Conservation (phyloP, 345 rosid species). For the Alliaria petiolata region DNA sequence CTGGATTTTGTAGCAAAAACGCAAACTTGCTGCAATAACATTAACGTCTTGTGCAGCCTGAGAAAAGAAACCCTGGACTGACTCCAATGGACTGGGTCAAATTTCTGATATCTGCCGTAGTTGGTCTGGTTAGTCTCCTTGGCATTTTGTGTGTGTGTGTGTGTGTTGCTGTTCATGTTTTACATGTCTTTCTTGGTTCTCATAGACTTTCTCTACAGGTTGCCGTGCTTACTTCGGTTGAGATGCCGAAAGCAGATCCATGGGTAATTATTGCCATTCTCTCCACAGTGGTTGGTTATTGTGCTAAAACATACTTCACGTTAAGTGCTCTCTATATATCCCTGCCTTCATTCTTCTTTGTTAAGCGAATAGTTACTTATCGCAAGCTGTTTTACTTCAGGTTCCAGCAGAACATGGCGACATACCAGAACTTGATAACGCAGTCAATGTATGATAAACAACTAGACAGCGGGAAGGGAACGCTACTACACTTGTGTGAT, state of each 20-base stretch:
- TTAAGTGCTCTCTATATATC: slow-evolving; percentile 37
- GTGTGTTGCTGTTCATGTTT: background rate
- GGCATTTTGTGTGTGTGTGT: background rate
- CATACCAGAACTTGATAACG: slow-evolving; percentile 86
- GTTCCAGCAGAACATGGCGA: slow-evolving; percentile 80
- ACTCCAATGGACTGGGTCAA: slow-evolving; percentile 99
- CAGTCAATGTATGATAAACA: slow-evolving; percentile 97
- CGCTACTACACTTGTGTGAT: slow-evolving; percentile 92
- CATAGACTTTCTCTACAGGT: slow-evolving; percentile 42
- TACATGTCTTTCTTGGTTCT: background rate
- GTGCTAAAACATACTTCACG: slow-evolving; percentile 99
- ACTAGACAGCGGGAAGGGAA: slow-evolving; percentile 95
- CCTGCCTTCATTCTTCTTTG: background rate
- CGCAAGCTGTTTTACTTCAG: slow-evolving; percentile 39
- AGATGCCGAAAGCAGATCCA: slow-evolving; percentile 76
- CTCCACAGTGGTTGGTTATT: slow-evolving; percentile 88
- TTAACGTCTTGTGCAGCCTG: slow-evolving; percentile 59
- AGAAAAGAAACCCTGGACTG: slow-evolving; percentile 93
- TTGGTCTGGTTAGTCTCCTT: slow-evolving; percentile 76
- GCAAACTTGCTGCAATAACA: background rate
- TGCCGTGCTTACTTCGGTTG: slow-evolving; percentile 72
- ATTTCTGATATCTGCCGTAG: slow-evolving; percentile 81
- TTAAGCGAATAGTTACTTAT: background rate
- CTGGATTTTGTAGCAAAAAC: background rate
- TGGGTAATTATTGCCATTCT: slow-evolving; percentile 85